Evolutionary conservation across 257 asterid species (phyloP), one percentile per base, ranked within the genome.

Genomic region (Nicotiana undulata): DNA sequence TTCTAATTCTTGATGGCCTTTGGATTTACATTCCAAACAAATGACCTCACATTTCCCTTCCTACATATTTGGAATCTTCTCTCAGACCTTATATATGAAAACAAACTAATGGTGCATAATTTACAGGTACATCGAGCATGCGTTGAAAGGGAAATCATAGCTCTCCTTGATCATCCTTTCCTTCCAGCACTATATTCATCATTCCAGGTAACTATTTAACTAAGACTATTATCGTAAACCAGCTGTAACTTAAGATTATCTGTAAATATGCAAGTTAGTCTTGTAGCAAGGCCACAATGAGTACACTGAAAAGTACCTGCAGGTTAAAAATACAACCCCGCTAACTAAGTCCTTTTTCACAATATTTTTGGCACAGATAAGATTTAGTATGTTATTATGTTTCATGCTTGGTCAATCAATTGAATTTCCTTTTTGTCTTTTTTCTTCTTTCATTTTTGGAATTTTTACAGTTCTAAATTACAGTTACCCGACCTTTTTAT

Each of bases 41-140:
- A 53, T 65, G 65, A 74, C 51, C 60, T 40, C 44, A 76, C 52
- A 81, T 53, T 78, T 58, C 34, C 56, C 60, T 16, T 74, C 26
- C 79, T 2, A 26, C 24, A 49, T 49, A 49, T 29, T 76, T 53
- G 2, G 15, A 8, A 31, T 16, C 37, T 59, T 56, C 55, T 67
- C 75, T 66, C 13, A 4, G 4, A 49, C 63, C 26, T 49, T 74
- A 26, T 49, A 24, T 46, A 26, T 49, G 61, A 74, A 74, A 9
- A 74, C 20, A 74, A 74, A 74, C 26, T 46, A 15, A 15, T 58
- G 13, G 12, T 22, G 75, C 60, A 59, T 59, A 26, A 79, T 82
- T 72, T 84, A 81, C 94, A 96, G 99, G 99, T 96, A 85, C 99
- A 96, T 82, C 91, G 99, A 81, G 97, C 98, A 81, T 94, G 98